These are phyloP conservation scores for Fonsecaea monophora DNA, from an alignment of 2,329 filamentous ascomycete genomes.

Conservation along the genomic window DNA sequence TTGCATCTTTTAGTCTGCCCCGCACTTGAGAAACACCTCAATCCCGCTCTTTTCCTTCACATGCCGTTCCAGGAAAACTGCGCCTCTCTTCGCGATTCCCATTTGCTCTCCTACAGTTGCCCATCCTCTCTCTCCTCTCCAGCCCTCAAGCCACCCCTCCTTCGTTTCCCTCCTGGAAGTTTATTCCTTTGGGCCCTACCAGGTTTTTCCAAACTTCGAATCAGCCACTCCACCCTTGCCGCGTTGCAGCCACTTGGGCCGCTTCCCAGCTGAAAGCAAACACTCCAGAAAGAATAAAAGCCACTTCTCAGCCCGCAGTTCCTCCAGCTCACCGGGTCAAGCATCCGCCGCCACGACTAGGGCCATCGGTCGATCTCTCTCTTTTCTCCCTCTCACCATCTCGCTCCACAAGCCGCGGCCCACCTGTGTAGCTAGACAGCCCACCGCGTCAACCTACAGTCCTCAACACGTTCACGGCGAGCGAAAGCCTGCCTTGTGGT, in stretches of 20 bases:
- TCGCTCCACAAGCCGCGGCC: not conserved
- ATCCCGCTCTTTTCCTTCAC: not conserved
- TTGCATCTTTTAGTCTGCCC: not conserved
- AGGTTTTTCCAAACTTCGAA: not conserved
- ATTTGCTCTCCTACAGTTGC: constrained; percentile 6
- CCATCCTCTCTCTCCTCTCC: not conserved
- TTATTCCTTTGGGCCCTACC: not conserved
- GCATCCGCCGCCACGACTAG: not conserved
- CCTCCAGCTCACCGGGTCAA: not conserved
- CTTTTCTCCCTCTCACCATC: not conserved
- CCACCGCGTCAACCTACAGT: constrained; percentile 3
- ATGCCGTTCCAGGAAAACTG: constrained; percentile 1
- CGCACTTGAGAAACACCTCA: not conserved
- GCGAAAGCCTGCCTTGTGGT: not conserved
- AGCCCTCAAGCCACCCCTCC: not conserved
- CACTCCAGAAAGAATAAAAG: not conserved
- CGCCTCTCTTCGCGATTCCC: not conserved
- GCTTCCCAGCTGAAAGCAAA: not conserved
- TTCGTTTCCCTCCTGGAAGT: not conserved
- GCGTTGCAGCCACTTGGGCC: not conserved
- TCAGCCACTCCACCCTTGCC: constrained; percentile 3
- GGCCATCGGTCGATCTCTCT: constrained; percentile 1
- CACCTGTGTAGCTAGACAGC: constrained; percentile 7
- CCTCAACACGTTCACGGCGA: not conserved
- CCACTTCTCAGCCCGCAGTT: not conserved